Evolutionary conservation across 805 yeast genomes (phyloP).

Genomic region (Yarrowia sp.): DNA sequence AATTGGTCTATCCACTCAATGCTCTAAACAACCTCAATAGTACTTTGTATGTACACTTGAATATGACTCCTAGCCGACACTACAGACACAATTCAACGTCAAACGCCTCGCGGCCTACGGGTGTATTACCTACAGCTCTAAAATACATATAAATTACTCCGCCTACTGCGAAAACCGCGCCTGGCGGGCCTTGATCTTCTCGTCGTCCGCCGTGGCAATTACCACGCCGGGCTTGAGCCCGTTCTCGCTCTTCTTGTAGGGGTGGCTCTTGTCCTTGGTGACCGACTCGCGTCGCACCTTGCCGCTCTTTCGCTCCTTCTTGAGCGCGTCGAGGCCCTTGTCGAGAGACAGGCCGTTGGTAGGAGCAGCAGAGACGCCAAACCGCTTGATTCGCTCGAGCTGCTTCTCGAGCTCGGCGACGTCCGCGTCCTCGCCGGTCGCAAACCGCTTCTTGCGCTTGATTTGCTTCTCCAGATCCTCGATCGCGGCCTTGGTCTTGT

Average conservation of each 20-base stretch:
- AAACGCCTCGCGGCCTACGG: too few relatives aligned
- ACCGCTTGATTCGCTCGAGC: constrained; percentile 72
- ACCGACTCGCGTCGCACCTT: constrained; percentile 4
- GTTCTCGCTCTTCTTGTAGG: constrained; percentile 12
- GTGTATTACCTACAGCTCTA: constrained; percentile 1
- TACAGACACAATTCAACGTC: too few relatives aligned
- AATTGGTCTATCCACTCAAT: too few relatives aligned
- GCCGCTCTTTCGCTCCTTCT: background rate
- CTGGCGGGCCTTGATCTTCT: constrained; percentile 31
- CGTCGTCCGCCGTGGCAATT: constrained; percentile 28
- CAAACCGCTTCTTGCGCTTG: constrained; percentile 74
- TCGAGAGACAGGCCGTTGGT: background rate
- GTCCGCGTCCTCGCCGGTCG: constrained; percentile 45
- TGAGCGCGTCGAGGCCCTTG: background rate
- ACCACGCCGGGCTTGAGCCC: constrained; percentile 24
- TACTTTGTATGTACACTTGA: too few relatives aligned
- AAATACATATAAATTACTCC: constrained; percentile 22
- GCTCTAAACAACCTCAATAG: too few relatives aligned
- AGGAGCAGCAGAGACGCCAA: constrained; percentile 47
- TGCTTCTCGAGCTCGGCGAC: constrained; percentile 56
- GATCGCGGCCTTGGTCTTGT: constrained; percentile 60
- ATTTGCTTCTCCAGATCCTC: constrained; percentile 66
- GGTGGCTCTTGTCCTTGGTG: constrained; percentile 5
- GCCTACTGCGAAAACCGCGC: constrained; percentile 30
- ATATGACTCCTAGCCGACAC: too few relatives aligned